Percentiles rank a stretch among this genome's conserved stretches.
Conservation (phyloP, 1,139 yeast species). For the Lodderomyces elongisporus region DNA sequence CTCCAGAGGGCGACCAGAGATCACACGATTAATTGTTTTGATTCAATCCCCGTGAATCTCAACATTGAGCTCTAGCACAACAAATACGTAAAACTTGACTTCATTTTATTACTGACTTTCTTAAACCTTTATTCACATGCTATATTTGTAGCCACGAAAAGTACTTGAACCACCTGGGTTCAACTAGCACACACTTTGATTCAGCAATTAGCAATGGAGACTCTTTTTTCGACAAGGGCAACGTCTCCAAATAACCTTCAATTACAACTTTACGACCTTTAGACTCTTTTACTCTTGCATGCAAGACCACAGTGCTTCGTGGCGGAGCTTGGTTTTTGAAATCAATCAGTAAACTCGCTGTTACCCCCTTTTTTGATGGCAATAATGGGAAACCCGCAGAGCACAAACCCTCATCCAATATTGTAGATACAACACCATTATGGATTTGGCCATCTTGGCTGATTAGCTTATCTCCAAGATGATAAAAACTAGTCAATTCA, state of each 20-base stretch:
- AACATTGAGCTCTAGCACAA: no score
- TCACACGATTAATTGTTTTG: no score
- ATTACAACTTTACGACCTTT: constrained; percentile 82
- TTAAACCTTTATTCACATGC: no score
- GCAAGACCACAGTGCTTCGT: constrained; percentile 58
- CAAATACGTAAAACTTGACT: no score
- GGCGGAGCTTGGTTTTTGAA: constrained; percentile 67
- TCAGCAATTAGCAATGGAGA: constrained; percentile 42
- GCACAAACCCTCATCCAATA: constrained; percentile 83
- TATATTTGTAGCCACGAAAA: constrained; percentile 51
- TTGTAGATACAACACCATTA: constrained; percentile 79
- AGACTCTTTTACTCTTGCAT: constrained; percentile 59
- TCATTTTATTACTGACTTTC: no score
- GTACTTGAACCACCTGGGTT: constrained; percentile 76
- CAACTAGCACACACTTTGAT: constrained; percentile 63
- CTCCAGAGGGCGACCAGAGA: no score
- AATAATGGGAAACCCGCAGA: constrained; percentile 78
- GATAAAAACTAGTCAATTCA: constrained; percentile 57
- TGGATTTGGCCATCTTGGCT: constrained; percentile 76
- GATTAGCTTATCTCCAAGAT: constrained; percentile 61
- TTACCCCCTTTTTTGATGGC: constrained; percentile 88
- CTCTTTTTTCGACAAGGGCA: constrained; percentile 23
- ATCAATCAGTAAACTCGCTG: constrained; percentile 68
- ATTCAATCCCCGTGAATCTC: no score
- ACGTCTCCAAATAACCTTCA: constrained; percentile 55